phyloP scores from a whole-genome alignment of 192 early-diverging fungal genomes.

The Obelidium mucronatum region DNA sequence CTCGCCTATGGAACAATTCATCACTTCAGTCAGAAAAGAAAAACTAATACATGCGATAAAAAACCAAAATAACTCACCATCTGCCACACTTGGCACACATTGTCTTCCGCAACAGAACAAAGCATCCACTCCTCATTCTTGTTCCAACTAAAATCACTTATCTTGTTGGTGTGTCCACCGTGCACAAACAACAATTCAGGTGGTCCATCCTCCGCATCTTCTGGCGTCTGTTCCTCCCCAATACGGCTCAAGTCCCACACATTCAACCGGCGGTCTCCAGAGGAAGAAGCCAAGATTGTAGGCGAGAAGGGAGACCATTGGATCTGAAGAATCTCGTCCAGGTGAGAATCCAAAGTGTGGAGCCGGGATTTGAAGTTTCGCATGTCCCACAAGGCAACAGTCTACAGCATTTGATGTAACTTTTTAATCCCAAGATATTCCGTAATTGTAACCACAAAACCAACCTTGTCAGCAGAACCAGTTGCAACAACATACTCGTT shows the following conservation, averaged over 20 bases:
- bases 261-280: slow-evolving; percentile 86
- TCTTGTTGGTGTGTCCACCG: slow-evolving; percentile 97
- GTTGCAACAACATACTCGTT: slow-evolving; percentile 93
- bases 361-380: slow-evolving; percentile 87
- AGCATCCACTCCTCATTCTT: slow-evolving; percentile 92
- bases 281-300: slow-evolving; percentile 89
- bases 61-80: slow-evolving; percentile 73
- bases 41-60: too few relatives aligned
- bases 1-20: slow-evolving; percentile 46
- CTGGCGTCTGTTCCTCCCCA: slow-evolving; percentile 91
- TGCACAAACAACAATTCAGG: slow-evolving; percentile 99
- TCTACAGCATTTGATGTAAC: slow-evolving; percentile 60
- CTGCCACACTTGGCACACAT: slow-evolving; percentile 98
- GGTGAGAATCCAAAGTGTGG: slow-evolving; percentile 88
- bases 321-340: slow-evolving; percentile 92
- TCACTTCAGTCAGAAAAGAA: too few relatives aligned
- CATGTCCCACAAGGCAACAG: slow-evolving; percentile 94
- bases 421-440: background rate
- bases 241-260: slow-evolving; percentile 96
- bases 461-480: slow-evolving; percentile 88
- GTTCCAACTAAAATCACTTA: slow-evolving; percentile 97
- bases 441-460: slow-evolving; percentile 23
- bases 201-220: slow-evolving; percentile 98
- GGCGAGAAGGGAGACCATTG: slow-evolving; percentile 94
- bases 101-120: slow-evolving; percentile 94